These are phyloP conservation scores for Starmerella riodocensis DNA, from an alignment of 805 yeast genomes.

Conservation along the genomic window DNA sequence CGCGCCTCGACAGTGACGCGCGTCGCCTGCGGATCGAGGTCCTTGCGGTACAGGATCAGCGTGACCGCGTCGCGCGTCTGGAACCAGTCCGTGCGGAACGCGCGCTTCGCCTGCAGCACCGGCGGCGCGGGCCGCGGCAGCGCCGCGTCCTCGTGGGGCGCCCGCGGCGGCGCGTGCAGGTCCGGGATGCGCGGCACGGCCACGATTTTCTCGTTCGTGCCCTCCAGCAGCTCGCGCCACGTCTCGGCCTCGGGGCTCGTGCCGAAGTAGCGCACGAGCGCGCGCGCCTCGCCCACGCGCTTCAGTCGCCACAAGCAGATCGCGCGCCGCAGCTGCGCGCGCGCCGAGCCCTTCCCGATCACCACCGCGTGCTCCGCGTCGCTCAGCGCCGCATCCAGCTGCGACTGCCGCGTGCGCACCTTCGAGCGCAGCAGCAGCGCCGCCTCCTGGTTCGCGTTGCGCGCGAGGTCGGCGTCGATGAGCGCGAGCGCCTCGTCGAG, in stretches of 20 bases:
- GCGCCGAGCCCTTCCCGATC: slow-evolving; percentile 12
- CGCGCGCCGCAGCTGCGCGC: slow-evolving; percentile 28
- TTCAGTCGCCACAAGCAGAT: slow-evolving; percentile 22
- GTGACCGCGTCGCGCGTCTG: slow-evolving; percentile 48
- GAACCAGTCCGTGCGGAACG: slow-evolving; percentile 46
- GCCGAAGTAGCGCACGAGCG: slow-evolving; percentile 14
- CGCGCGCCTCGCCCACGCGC: slow-evolving; percentile 22
- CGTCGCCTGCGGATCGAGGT: slow-evolving; percentile 39
- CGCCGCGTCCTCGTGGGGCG: neutral
- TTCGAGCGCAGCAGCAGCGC: slow-evolving; percentile 17
- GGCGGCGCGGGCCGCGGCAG: neutral
- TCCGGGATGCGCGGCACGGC: neutral
- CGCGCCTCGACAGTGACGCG: slow-evolving; percentile 29
- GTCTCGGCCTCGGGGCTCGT: slow-evolving; percentile 12
- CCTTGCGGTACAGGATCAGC: slow-evolving; percentile 58
- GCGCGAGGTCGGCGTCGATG: slow-evolving; percentile 6
- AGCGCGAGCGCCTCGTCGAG: slow-evolving; percentile 10
- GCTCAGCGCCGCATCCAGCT: slow-evolving; percentile 14
- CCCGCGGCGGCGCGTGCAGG: neutral
- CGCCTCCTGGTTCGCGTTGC: slow-evolving; percentile 10
- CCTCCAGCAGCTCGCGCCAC: slow-evolving; percentile 11
- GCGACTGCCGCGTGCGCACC: slow-evolving; percentile 14
- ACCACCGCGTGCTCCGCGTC: slow-evolving; percentile 22
- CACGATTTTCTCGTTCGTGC: neutral
- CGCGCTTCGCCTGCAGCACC: too few species aligned